Conservation (phyloP, 495 filamentous ascomycete species). For the Pyrenopolyporus hunteri region DNA sequence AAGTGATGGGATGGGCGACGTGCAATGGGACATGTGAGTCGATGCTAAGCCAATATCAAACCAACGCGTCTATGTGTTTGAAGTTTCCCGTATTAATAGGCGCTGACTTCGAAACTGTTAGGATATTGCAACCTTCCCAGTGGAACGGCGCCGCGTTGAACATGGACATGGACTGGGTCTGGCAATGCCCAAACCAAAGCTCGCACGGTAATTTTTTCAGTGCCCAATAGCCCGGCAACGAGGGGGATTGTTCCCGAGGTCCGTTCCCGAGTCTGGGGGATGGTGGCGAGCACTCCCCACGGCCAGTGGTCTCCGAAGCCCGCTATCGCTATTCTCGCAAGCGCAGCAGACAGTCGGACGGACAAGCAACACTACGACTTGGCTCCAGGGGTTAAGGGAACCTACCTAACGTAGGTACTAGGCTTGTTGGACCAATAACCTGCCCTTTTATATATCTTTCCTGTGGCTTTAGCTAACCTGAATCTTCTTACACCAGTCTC, state of each 20-base stretch:
- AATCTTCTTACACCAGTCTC: slow-evolving; percentile 71
- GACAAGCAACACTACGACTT: no score
- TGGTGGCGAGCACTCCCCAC: not conserved
- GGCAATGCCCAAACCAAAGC: slow-evolving; percentile 35
- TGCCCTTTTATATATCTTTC: not conserved
- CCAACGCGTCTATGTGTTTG: no score
- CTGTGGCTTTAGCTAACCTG: slow-evolving; percentile 35
- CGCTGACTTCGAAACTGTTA: slow-evolving; percentile 2
- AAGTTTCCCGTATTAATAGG: not conserved
- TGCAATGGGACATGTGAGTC: slow-evolving; percentile 38
- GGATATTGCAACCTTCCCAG: slow-evolving; percentile 32
- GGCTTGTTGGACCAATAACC: no score
- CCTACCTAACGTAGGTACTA: not conserved
- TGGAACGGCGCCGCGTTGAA: slow-evolving; percentile 30
- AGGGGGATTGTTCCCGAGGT: no score
- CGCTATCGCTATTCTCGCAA: no score
- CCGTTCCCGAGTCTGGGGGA: not conserved
- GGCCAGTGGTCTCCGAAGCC: no score
- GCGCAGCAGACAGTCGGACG: no score
- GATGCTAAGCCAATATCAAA: not conserved
- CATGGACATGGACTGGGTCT: slow-evolving; percentile 34
- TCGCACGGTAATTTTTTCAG: slow-evolving; percentile 22
- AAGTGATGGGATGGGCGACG: slow-evolving; percentile 11
- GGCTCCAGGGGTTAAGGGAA: no score
- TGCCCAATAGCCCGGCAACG: not conserved